Evolutionary conservation across 116 monocot genomes (phyloP), one percentile per base, ranked within the genome.

Genomic region (Phalaenopsis hybrid): DNA sequence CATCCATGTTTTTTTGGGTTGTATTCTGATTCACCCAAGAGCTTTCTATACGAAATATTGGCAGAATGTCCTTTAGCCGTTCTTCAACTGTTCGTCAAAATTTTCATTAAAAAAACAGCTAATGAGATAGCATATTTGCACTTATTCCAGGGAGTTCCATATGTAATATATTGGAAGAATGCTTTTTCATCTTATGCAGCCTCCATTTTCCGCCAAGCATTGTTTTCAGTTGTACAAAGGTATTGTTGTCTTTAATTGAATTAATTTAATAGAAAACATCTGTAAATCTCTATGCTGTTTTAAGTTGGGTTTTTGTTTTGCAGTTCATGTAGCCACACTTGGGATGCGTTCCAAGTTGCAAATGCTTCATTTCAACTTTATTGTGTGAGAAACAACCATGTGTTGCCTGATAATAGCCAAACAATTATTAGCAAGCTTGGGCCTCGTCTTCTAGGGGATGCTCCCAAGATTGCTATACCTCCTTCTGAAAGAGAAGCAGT

Each of bases 321-420:
- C 83, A 94, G 94, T 81, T 94, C 94, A 73, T 83, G 83, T 78
- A 87, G 92, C 81, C 94, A 94, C 81, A 86, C 86, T 77, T 92
- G 92, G 90, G 94, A 94, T 84, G 88, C 94, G 44, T 94, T 94
- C 82, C 94, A 94, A 81, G 89, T 94, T 78, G 94, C 94, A 41
- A 83, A 90, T 88, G 94, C 94, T 49, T 90, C 94, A 21, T 91
- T 92, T 79, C 82, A 83, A 75, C 55, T 94, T 0, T 92, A 92
- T 79, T 92, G 90, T 78, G 75, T 84, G 72, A 87, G 83, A 52
- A 90, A 84, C 84, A 90, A 83, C 74, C 77, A 86, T 80, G 81
- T 77, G 12, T 85, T 82, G 41, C 81, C 87, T 44, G 81, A 76
- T 80, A 83, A 87, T 20, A 79, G 82, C 74, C 85, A 82, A 76